Base-by-base conservation (phyloP, 1,284 basidiomycete species). In the Tylopilus sp. region DNA sequence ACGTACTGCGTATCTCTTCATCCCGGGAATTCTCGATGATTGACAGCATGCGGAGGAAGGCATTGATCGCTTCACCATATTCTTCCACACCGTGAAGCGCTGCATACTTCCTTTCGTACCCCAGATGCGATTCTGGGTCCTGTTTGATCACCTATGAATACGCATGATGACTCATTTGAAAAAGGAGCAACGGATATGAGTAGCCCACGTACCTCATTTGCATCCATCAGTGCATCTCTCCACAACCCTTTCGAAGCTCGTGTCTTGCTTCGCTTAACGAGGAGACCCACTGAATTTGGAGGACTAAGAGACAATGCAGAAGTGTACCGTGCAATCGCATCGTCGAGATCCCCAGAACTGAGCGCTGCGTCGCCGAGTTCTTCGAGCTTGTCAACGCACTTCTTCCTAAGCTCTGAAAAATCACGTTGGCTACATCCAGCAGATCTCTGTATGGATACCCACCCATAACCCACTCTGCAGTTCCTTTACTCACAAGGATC, bases 21-120 rank as follows among this genome's bases (percentile, higher is more conserved):
- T 59, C 37, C 11, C 37, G 26, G 10, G 57, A 54, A 17, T 52
- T 32, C 15, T 54, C 53, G 24, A 59, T 40, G 15, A 35, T 35
- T 7, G 46, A 26, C 22, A 56, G 22, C 53, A 49, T 56, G 19
- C 6, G 26, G n/a, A 26, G 4, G 13, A 37, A 20, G 9, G 36
- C 43, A 35, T 35, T 24, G 24, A 26, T 46, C 1, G 47, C 50
- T 41, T 53, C 50, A 7, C 10, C 19, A 10, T 57, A 60, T 25
- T 46, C 22, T 22, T 29, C 26, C n/a, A 20, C 9, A 13, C 40
- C 48, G 10, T 47, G 36, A 24, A 59, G 48, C 15, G 50, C 50
- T 9, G 20, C 24, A 15, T 50, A 43, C 11, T 49, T 49, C 26
- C 35, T 48, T 43, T 59, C 35, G 14, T 56, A 49, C 14, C 37